A percentile compares a stretch with the other conserved stretches of the same genome.
phyloP scores from a whole-genome alignment of 305 asterid species.

The Fraxinus velutina region DNA sequence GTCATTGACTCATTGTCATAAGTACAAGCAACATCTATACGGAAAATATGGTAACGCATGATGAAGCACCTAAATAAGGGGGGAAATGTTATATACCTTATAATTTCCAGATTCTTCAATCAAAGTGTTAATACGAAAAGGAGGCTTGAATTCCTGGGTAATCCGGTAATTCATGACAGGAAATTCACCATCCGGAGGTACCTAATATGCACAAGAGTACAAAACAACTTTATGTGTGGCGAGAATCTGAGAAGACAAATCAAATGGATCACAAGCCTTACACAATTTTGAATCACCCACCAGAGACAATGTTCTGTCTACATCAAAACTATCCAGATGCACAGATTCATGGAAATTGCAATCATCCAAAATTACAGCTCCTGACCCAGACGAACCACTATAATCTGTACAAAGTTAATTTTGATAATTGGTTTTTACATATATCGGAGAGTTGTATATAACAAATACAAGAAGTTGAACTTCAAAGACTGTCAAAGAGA shows the following conservation, averaged over 20 bases:
- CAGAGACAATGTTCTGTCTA: conserved; percentile 84
- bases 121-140: conserved; percentile 79
- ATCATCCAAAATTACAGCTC: conserved; percentile 89
- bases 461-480: background rate
- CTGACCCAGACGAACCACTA: conserved; percentile 84
- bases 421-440: conserved; percentile 15
- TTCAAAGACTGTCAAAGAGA: conserved; percentile 2
- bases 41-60: background rate
- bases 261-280: conserved; percentile 15
- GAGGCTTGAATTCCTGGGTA: conserved; percentile 99
- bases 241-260: conserved; percentile 19
- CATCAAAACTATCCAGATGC: conserved; percentile 87
- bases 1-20: background rate
- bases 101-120: conserved; percentile 91
- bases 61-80: background rate
- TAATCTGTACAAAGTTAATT: conserved; percentile 46
- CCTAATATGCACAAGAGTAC: conserved; percentile 44
- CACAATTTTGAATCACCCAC: conserved; percentile 42
- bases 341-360: conserved; percentile 99
- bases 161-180: conserved; percentile 99
- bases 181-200: conserved; percentile 97
- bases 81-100: conserved; percentile 48
- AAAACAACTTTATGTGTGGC: conserved; percentile 5
- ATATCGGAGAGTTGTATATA: background rate
- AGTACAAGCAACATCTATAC: conserved; percentile 1